Conservation (phyloP, 441 rosid genomes). For the Raphanus hybrid region DNA sequence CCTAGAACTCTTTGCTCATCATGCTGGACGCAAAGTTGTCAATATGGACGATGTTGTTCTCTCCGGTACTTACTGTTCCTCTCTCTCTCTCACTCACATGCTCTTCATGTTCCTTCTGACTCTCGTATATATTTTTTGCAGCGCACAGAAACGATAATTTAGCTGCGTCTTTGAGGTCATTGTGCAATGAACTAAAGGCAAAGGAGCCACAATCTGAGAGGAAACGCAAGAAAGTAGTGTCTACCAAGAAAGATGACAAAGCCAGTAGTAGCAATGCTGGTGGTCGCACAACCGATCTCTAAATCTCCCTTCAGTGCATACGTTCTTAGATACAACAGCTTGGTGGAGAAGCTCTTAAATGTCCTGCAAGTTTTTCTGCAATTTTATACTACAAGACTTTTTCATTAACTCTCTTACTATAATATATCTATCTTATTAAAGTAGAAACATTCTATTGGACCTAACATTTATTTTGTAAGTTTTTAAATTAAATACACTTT, state of each 20-base stretch:
- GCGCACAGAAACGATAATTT: constrained; percentile 80
- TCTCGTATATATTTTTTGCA: constrained; percentile 38
- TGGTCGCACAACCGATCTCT: constrained; percentile 50
- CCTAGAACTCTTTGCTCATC: constrained; percentile 86
- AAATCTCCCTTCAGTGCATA: constrained; percentile 12
- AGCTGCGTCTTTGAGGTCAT: constrained; percentile 60
- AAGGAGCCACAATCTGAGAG: constrained; percentile 75
- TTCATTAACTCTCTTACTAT: not conserved
- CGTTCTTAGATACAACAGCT: not conserved
- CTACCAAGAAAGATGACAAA: constrained; percentile 55
- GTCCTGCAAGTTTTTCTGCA: not conserved
- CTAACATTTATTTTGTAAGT: no score
- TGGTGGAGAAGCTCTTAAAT: not conserved
- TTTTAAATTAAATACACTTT: no score
- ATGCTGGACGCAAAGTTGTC: constrained; percentile 85
- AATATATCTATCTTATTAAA: no score
- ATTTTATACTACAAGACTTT: not conserved
- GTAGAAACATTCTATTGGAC: no score
- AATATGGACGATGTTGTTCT: constrained; percentile 86
- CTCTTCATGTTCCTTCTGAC: not conserved
- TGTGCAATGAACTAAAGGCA: constrained; percentile 63
- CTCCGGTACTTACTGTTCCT: constrained; percentile 50
- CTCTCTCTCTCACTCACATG: not conserved
- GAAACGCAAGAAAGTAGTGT: constrained; percentile 68
- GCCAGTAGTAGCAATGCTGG: constrained; percentile 45